Evolutionary conservation across 2,329 filamentous ascomycete species (phyloP), one percentile per base, ranked within the genome.

Genomic region (Penicillium griseofulvum): DNA sequence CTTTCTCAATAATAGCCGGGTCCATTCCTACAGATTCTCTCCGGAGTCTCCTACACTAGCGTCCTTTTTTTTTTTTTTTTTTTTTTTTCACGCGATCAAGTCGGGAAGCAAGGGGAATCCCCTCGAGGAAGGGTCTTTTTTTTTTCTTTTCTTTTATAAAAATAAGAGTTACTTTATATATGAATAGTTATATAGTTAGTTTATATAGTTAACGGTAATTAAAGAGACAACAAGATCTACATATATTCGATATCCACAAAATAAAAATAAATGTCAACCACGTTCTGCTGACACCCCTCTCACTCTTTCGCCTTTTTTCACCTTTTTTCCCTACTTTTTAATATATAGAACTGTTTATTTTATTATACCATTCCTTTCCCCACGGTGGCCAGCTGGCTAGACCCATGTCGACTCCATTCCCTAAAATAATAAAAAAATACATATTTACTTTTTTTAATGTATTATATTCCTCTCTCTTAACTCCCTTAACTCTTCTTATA

Each of bases 341-440:
- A 49, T 52, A 37, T 37, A 34, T 16, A 19, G 19, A 8, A 34
- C 12, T 22, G 16, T 44, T 22, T 22, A 22, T 22, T 42, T 29
- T 45, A 42, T 48, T 49, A 41, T 49, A 26, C 29, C 47, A 49
- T 50, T 58, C 52, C 29, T 41, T 55, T 52, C 42, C 42, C 29
- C 49, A 44, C 29, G 36, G 29, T 52, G 47, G 51, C 55, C 46
- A 29, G 36, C 17, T 49, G 47, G 48, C 37, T 42, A 58, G 56
- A 58, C 56, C 49, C 47, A 16, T 12, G 52, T 56, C 48, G 52
- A 58, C 56, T 48, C 49, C 39, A 55, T 47, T 47, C 54, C 38
- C 43, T 24, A 17, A 34, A 33, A n/a, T n/a, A n/a, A n/a, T n/a
- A n/a, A 50, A 49, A 54, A 49, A 42, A 36, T 45, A 48, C 44